Evolutionary conservation across 1,284 basidiomycete species (phyloP), one percentile per base, ranked within the genome.

Genomic region (Anthracocystis setariae): DNA sequence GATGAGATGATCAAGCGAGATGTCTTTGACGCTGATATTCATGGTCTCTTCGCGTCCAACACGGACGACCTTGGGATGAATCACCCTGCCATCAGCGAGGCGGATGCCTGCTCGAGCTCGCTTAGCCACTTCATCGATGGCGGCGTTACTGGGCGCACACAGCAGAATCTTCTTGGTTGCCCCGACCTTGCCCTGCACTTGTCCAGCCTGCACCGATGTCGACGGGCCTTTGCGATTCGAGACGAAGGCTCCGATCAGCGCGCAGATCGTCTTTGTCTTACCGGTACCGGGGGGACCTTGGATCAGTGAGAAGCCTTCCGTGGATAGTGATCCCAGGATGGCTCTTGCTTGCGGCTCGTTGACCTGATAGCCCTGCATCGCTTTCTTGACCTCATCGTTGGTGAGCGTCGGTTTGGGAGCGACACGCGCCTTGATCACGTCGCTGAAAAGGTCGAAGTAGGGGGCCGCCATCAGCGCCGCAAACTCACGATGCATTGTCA

Each of bases 241-340:
- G 37, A 95, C 83, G 80, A 92, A 94, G 8, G 90, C 88, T 38
- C 92, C 90, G 2, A 97, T 91, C n/a, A 98, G 86, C 18, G 92
- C 93, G 76, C 93, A 92, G 71, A 99, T 98, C 0, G 96, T 99
- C 48, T 93, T 97, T 10, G 96, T 98, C 85, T 99, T 99, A 39
- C 96, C 96, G 0, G 96, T 99, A 71, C 96, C 96, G 1, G 96
- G 96, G 25, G 96, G 96, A 46, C 95, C 96, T 87, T 98, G 96
- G 58, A 99, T 95, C 33, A 99, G 85, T 0, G 90, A 88, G 80
- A 99, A 97, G 1, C 94, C 96, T 21, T 89, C 84, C 17, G 88
- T 88, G 10, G 76, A 59, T 73, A 96, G 86, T 0, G 93, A 88
- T 23, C 89, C 89, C 5, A 93, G 82, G 46, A 98, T 93, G 3